These are phyloP conservation scores for Penicillium coprophilum DNA, from an alignment of 495 filamentous ascomycete genomes.

Conservation along the genomic window DNA sequence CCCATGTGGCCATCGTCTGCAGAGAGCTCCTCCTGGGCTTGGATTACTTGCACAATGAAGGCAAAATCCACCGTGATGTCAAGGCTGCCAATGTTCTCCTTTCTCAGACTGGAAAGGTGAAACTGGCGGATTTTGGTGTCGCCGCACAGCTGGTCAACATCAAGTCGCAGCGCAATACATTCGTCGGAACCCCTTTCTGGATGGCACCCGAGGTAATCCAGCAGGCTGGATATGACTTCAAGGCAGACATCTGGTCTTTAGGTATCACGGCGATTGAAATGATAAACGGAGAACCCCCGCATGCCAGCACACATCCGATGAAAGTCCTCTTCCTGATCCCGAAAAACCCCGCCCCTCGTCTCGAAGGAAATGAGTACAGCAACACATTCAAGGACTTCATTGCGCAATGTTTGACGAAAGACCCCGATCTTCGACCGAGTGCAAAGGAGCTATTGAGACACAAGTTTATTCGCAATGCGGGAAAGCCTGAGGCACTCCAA, in stretches of 20 bases:
- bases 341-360: conserved; percentile 79
- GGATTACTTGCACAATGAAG: conserved; percentile 90
- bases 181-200: conserved; percentile 99
- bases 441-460: conserved; percentile 90
- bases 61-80: conserved; percentile 96
- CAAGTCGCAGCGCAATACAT: conserved; percentile 96
- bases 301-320: conserved; percentile 93
- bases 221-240: conserved; percentile 94
- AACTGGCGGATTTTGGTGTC: conserved; percentile 96
- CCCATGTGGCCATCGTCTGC: conserved; percentile 92
- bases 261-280: conserved; percentile 96
- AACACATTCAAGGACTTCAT: conserved; percentile 94
- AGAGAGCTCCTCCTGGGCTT: conserved; percentile 85
- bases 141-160: conserved; percentile 96
- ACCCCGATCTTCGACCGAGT: conserved; percentile 77
- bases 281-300: conserved; percentile 87
- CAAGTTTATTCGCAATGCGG: conserved; percentile 81
- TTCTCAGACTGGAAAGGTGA: conserved; percentile 85
- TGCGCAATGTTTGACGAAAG: conserved; percentile 83
- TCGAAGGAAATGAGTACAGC: conserved; percentile 83
- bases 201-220: conserved; percentile 99
- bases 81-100: conserved; percentile 94
- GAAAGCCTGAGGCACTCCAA: conserved; percentile 78
- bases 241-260: conserved; percentile 96
- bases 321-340: conserved; percentile 98